Base-by-base conservation (phyloP, 164 flowering plant species). In the Cinnamomum micranthum region DNA sequence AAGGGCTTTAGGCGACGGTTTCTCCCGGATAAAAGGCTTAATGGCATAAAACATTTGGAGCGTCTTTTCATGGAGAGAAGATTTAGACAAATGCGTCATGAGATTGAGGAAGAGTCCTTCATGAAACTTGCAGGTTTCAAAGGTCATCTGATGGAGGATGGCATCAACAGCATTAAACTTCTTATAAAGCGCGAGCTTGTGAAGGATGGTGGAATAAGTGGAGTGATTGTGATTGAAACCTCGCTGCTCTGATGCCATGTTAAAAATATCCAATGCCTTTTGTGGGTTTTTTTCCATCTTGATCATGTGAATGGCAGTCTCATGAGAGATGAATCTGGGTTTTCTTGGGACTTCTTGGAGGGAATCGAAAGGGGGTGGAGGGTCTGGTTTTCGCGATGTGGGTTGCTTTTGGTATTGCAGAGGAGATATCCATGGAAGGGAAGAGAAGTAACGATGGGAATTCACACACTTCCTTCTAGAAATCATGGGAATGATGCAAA, bases 141-240 rank as follows among this genome's bases (percentile, higher is more conserved):
- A 86, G 20, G 78, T 82, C 99, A 93, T 93, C 50, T 87, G 97
- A 50, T 72, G 86, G 73, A 95, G 88, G 81, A 95, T 71, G 2
- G 87, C 88, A 74, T 93, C 97, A n/a, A 95, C 82, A 1, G 93
- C 91, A 2, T 83, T 79, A 73, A 89, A 88, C 80, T 90, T 90
- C 81, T 85, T 92, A 63, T 77, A 81, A 28, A 70, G 77, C 0
- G 92, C 97, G 58, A 95, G 94, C 81, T 88, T 90, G 73, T 91
- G 81, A 23, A 95, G 88, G 69, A 93, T 85, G 7, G 79, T 75
- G 17, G 86, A 89, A 75, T 90, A 93, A 9, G 98, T 93, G 25
- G 86, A 81, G 75, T 85, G 87, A 76, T 92, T 93, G 81, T 95
- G 99, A 75, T 83, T 82, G 73, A 92, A 95, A 23, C 97, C 99